Evolutionary conservation across 306 rosid species (phyloP).

Genomic region (Sesbania bispinosa): DNA sequence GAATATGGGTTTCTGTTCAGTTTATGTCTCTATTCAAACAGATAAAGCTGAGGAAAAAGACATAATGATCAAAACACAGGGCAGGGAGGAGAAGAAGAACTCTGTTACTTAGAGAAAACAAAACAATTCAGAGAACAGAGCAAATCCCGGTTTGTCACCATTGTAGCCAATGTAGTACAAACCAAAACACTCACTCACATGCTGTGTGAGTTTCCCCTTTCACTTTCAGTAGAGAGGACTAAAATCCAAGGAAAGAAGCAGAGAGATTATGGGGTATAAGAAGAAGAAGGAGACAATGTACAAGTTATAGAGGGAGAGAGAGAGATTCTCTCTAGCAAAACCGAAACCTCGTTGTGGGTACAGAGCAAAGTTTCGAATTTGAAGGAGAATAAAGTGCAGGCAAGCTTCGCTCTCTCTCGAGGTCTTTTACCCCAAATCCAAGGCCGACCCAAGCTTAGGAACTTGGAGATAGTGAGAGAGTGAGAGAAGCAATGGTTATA

Average conservation of each 20-base stretch:
- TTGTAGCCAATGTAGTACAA: slow-evolving; percentile 37
- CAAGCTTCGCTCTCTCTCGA: slow-evolving; percentile 40
- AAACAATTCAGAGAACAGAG: slow-evolving; percentile 26
- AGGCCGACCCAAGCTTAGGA: slow-evolving; percentile 63
- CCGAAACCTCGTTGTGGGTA: slow-evolving; percentile 59
- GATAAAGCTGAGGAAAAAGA: slow-evolving; percentile 3
- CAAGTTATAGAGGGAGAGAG: slow-evolving; percentile 31
- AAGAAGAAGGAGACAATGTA: slow-evolving; percentile 51
- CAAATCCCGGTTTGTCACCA: slow-evolving; percentile 35
- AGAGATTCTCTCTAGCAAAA: slow-evolving; percentile 33
- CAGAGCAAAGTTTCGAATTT: slow-evolving; percentile 65
- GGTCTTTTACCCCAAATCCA: slow-evolving; percentile 71
- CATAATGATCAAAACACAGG: slow-evolving; percentile 19
- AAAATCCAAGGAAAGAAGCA: slow-evolving; percentile 8
- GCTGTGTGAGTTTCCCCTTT: not conserved
- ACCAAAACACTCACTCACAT: slow-evolving; percentile 28
- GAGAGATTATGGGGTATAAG: slow-evolving; percentile 37
- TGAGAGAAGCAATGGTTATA: slow-evolving; percentile 31
- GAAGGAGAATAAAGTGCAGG: slow-evolving; percentile 68
- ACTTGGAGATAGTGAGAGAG: slow-evolving; percentile 21
- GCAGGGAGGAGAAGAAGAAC: not conserved
- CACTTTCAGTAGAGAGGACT: not conserved
- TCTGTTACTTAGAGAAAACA: slow-evolving; percentile 34
- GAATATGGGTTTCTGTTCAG: slow-evolving; percentile 16
- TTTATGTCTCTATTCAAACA: not conserved